Evolutionary conservation across 768 basidiomycete species (phyloP).

Genomic region (Chalciporus pseudorubinellus): DNA sequence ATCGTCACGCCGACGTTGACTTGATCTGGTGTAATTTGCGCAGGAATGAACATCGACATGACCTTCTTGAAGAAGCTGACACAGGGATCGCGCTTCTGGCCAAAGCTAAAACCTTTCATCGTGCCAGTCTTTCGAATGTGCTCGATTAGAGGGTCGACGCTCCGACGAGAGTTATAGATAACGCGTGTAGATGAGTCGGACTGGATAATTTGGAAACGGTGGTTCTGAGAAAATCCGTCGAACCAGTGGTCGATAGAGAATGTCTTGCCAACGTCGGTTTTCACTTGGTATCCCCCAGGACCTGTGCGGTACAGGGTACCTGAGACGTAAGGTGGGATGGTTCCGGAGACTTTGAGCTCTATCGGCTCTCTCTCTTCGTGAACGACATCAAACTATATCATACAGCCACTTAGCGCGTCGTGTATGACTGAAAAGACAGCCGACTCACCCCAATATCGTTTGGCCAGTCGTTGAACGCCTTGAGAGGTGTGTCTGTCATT

Average conservation of each 20-base stretch:
- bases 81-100: no score
- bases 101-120: not conserved
- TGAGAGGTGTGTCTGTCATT: constrained; percentile 9
- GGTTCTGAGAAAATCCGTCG: constrained; percentile 40
- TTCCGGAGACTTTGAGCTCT: constrained; percentile 27
- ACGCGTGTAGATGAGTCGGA: constrained; percentile 17
- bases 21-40: no score
- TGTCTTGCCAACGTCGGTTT: no score
- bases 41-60: no score
- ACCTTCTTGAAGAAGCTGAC: constrained; percentile 2
- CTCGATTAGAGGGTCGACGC: no score
- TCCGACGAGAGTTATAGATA: no score
- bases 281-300: constrained; percentile 33
- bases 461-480: constrained; percentile 32
- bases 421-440: constrained; percentile 29
- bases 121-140: constrained; percentile 23
- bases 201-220: constrained; percentile 38
- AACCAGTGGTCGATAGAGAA: constrained; percentile 46
- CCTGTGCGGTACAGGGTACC: constrained; percentile 40
- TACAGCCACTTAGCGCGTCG: no score
- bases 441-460: no score
- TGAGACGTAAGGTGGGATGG: constrained; percentile 35
- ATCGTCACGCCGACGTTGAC: constrained; percentile 30
- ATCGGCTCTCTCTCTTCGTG: constrained; percentile 29
- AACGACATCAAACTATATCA: constrained; percentile 20